Conservation (phyloP, 2,329 filamentous ascomycete species). For the Penicillium fuscoglaucum region DNA sequence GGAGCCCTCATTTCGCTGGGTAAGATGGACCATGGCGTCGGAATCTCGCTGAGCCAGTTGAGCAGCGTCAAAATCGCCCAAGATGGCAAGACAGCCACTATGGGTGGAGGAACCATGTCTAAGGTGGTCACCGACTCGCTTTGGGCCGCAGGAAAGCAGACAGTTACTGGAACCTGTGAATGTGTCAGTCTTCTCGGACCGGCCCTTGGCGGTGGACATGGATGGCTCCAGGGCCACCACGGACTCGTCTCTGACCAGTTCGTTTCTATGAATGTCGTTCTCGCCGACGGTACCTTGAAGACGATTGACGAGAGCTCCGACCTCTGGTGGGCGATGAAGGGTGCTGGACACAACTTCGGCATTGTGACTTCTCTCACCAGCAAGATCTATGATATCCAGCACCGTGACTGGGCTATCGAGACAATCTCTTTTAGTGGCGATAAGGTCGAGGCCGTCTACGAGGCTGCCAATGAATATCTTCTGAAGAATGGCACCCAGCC, state of each 20-base stretch:
- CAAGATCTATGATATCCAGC: slow-evolving; percentile 50
- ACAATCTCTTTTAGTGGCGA: slow-evolving; percentile 51
- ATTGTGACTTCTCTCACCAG: slow-evolving; percentile 53
- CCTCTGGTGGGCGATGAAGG: slow-evolving; percentile 58
- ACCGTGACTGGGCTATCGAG: slow-evolving; percentile 40
- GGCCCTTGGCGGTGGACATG: slow-evolving; percentile 59
- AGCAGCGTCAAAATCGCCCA: slow-evolving; percentile 39
- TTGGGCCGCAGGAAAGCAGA: slow-evolving; percentile 55
- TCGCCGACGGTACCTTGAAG: slow-evolving; percentile 50
- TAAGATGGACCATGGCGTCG: slow-evolving; percentile 52
- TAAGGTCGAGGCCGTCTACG: slow-evolving; percentile 52
- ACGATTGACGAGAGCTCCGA: slow-evolving; percentile 48
- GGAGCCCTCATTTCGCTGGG: slow-evolving; percentile 53
- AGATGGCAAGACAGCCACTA: slow-evolving; percentile 49
- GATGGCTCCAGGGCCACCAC: slow-evolving; percentile 55
- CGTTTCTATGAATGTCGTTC: slow-evolving; percentile 53
- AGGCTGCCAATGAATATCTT: slow-evolving; percentile 49
- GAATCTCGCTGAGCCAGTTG: slow-evolving; percentile 52
- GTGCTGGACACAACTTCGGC: slow-evolving; percentile 61
- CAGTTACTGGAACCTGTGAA: slow-evolving; percentile 55
- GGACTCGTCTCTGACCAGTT: slow-evolving; percentile 58
- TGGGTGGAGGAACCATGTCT: slow-evolving; percentile 52
- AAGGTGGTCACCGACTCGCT: slow-evolving; percentile 51
- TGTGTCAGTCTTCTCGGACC: slow-evolving; percentile 53
- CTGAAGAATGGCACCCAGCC: slow-evolving; percentile 48